phyloP scores from a whole-genome alignment of 306 rosid genomes.

The Quercus wislizeni region DNA sequence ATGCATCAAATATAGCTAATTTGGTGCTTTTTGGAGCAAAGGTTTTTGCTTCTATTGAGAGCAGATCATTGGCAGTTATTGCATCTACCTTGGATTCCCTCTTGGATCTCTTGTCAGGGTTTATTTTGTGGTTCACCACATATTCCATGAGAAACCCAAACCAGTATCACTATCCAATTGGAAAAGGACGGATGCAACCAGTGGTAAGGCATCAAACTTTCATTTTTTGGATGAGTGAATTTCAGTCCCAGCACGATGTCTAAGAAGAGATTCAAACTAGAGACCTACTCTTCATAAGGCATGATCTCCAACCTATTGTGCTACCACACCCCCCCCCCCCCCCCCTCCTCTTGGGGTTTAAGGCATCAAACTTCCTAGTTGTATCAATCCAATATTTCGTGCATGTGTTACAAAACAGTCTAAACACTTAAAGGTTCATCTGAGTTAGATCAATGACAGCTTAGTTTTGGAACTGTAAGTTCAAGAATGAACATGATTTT shows the following conservation, averaged over 20 bases:
- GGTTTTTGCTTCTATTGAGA: slow-evolving; percentile 65
- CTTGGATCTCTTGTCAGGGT: slow-evolving; percentile 81
- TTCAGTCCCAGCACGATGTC: no score
- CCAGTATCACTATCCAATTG: slow-evolving; percentile 71
- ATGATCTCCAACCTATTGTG: no score
- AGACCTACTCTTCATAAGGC: no score
- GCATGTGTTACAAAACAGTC: not conserved
- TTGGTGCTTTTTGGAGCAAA: slow-evolving; percentile 67
- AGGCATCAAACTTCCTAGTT: not conserved
- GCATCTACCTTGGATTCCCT: slow-evolving; percentile 88
- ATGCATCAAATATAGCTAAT: slow-evolving; percentile 55
- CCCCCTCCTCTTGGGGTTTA: not conserved
- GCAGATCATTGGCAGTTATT: slow-evolving; percentile 72
- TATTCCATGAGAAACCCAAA: slow-evolving; percentile 67
- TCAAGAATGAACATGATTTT: not conserved
- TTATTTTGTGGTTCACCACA: slow-evolving; percentile 80
- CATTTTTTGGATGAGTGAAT: not conserved
- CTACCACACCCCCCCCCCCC: no score
- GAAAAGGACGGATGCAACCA: slow-evolving; percentile 90
- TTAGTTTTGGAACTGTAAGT: not conserved
- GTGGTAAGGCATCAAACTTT: slow-evolving; percentile 44
- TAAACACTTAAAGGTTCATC: not conserved
- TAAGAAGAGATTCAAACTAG: no score
- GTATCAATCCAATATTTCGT: not conserved
- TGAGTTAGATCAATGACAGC: not conserved